phyloP scores from a whole-genome alignment of 164 flowering plant species.

The Magnolia changhungtana region DNA sequence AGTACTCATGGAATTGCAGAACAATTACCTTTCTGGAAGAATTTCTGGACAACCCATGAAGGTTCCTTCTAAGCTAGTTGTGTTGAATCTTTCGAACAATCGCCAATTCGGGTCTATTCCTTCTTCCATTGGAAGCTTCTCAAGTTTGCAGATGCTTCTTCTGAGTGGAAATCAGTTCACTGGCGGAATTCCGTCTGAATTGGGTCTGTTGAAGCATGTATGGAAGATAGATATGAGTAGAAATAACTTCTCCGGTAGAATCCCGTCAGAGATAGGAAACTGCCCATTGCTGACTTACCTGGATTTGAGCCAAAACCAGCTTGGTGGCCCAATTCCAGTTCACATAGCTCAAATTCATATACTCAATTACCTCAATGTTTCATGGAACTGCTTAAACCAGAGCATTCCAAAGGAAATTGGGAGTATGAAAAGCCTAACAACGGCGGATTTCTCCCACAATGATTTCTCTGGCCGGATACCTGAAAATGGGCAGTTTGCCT shows the following conservation, averaged over 20 bases:
- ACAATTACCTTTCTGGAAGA: conserved; percentile 48
- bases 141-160: conserved; percentile 43
- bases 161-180: conserved; percentile 47
- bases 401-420: conserved; percentile 56
- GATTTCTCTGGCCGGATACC: conserved; percentile 63
- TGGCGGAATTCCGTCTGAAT: conserved; percentile 54
- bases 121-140: conserved; percentile 46
- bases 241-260: conserved; percentile 54
- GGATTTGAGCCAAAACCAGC: conserved; percentile 64
- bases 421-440: conserved; percentile 55
- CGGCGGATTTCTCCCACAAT: conserved; percentile 70
- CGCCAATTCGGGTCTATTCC: conserved; percentile 54
- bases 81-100: conserved; percentile 53
- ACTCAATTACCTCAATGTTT: conserved; percentile 57
- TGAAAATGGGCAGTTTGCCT: conserved; percentile 45
- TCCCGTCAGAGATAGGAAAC: conserved; percentile 47
- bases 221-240: conserved; percentile 43
- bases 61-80: conserved; percentile 37
- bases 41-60: conserved; percentile 26
- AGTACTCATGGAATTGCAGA: conserved; percentile 48
- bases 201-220: conserved; percentile 43
- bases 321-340: conserved; percentile 56
- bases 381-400: conserved; percentile 47
- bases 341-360: conserved; percentile 48
- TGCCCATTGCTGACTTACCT: conserved; percentile 47